Evolutionary conservation across 345 rosid genomes (phyloP), one percentile per base, ranked within the genome.

Genomic region (Citrus mangshanensis): DNA sequence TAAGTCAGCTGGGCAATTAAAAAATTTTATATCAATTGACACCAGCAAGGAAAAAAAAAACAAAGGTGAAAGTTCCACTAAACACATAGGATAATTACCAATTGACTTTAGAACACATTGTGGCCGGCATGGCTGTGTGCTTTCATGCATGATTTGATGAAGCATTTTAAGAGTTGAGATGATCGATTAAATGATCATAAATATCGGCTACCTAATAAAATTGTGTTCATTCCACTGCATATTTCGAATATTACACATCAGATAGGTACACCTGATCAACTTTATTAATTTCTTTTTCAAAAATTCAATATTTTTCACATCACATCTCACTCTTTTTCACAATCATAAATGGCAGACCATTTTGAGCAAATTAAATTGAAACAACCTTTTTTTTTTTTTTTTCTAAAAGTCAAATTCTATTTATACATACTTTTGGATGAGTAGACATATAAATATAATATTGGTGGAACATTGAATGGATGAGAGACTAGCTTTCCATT

Each of bases 101-200:
- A 40, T 46, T 69, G 73, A 70, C 73, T 70, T 49, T 25, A 30
- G 25, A 22, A 7, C n/a, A 72, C 38, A 72, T 56, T 9, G 76
- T 56, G 76, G 76, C 65, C 58, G 76, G 76, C 65, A 72, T 56
- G 14, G 28, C 49, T 34, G 34, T 63, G 76, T 72, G 65, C 76
- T 72, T 56, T 1, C 7, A 10, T 55, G 21, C 65, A 56, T 37
- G 32, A 72, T 72, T 72, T 60, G 76, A 56, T 32, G 10, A 22
- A 0, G 49, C 40, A 54, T 51, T 51, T 30, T 1, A 46, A 3
- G 37, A 70, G 54, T n/a, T 38, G n/a, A 69, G 58, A 42, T 24
- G 32, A 46, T 25, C 21, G 16, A 7, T 42, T 55, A 38, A 18
- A 51, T 14, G 56, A n/a, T 51, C 56, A 16, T 51, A 46, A 42